phyloP scores from a whole-genome alignment of 2,329 filamentous ascomycete genomes.

The Ciborinia camelliae region DNA sequence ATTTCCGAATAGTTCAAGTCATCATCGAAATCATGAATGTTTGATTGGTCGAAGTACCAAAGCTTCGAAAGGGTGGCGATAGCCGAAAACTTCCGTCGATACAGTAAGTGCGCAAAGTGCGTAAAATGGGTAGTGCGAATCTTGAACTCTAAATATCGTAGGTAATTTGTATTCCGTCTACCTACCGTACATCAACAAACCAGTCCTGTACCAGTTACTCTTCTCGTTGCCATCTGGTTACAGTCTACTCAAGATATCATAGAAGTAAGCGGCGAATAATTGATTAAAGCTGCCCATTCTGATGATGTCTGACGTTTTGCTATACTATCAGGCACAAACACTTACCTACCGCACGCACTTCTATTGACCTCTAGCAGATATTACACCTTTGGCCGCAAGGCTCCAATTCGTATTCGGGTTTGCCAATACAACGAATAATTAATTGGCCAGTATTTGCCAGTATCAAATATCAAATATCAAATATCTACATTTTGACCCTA shows the following conservation, averaged over 20 bases:
- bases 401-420: conserved; percentile 12
- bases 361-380: conserved; percentile 18
- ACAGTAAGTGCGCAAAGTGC: no score
- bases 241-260: background rate
- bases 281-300: conserved; percentile 24
- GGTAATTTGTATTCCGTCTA: background rate
- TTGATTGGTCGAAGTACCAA: conserved; percentile 17
- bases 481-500: background rate
- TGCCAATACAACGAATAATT: background rate
- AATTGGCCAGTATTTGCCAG: background rate
- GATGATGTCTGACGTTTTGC: conserved; percentile 20
- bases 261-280: conserved; percentile 28
- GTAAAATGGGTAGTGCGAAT: no score
- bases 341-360: conserved; percentile 19
- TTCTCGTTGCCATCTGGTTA: background rate
- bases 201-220: background rate
- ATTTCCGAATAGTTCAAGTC: conserved; percentile 23
- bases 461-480: background rate
- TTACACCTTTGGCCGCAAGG: background rate
- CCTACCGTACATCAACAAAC: background rate
- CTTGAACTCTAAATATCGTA: conserved; percentile 5
- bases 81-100: conserved; percentile 19
- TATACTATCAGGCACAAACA: conserved; percentile 4
- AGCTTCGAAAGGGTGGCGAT: conserved; percentile 17
- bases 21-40: conserved; percentile 26